Evolutionary conservation across 768 basidiomycete species (phyloP), one percentile per base, ranked within the genome.

Genomic region (Tricholoma matsutake): DNA sequence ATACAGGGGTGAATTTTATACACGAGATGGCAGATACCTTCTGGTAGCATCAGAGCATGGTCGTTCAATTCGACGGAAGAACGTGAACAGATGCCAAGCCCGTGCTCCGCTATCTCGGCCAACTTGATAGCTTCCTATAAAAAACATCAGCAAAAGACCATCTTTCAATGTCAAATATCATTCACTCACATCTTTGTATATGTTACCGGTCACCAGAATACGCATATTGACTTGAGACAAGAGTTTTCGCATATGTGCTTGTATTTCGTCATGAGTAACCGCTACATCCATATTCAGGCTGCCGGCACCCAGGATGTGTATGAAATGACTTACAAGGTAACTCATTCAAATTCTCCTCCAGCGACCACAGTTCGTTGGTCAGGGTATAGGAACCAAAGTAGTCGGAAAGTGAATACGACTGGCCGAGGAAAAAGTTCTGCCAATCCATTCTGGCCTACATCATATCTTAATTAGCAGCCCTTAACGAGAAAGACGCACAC

Each of bases 371-470:
- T 52, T 80, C 78, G 57, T 91, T 84, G 2, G 89, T 80, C 56
- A 94, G 75, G 9, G 92, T 71, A 72, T 94, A 87, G 16, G 84
- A 82, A 7, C 79, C 79, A 69, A 87, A 94, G 69, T 91, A 90
- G 64, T 91, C 87, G 7, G 91, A 89, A 22, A 95, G 78, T 7
- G 81, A 78, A 73, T 92, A 93, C 1, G 93, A 90, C 73, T 94
- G 90, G 6, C 85, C 86, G 59, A 98, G 82, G 75, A 86, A 87
- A 74, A 94, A 93, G 73, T 98, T 99, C 63, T 88, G 83, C 84
- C 88, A 93, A 57, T 88, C 84, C 61, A 87, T 83, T 73, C 86
- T 83, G 41, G 87, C 78, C 93, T 96, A 67, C 18, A 11, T 57
- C 13, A 39, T 13, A 35, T 22, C 56, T 39, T 65, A 39, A 67